These are phyloP conservation scores for Fagopyrum tataricum DNA, from an alignment of 148 eudicot species.

Conservation along the genomic window DNA sequence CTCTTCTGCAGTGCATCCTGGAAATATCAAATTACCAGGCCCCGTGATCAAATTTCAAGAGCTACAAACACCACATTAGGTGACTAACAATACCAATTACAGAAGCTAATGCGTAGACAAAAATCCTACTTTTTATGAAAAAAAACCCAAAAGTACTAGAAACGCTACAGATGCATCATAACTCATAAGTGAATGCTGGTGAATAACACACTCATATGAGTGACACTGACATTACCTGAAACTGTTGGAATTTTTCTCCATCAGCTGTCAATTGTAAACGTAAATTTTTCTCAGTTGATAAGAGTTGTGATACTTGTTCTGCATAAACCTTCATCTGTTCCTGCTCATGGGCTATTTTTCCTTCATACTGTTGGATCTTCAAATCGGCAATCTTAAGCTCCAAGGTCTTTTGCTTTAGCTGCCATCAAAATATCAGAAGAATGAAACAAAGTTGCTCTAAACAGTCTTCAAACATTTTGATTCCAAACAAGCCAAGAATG, in stretches of 20 bases:
- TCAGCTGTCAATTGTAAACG: slow-evolving; percentile 87
- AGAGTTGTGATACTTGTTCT: slow-evolving; percentile 75
- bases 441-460: background rate
- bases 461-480: background rate
- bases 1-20: slow-evolving; percentile 97
- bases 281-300: slow-evolving; percentile 80
- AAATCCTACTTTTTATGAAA: background rate
- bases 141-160: background rate
- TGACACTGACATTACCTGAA: slow-evolving; percentile 46
- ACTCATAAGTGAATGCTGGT: background rate
- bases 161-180: background rate
- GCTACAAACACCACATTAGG: background rate
- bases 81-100: background rate
- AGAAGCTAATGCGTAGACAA: background rate
- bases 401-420: slow-evolving; percentile 83
- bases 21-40: slow-evolving; percentile 11
- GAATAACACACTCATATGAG: background rate
- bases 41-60: background rate
- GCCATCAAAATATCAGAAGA: slow-evolving; percentile 18
- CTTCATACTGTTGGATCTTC: slow-evolving; percentile 80
- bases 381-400: slow-evolving; percentile 94
- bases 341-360: slow-evolving; percentile 70
- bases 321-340: slow-evolving; percentile 77
- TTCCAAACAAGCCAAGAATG: background rate
- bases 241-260: slow-evolving; percentile 95